Evolutionary conservation across 345 rosid genomes (phyloP), one percentile per base, ranked within the genome.

Genomic region (Gossypium turneri): DNA sequence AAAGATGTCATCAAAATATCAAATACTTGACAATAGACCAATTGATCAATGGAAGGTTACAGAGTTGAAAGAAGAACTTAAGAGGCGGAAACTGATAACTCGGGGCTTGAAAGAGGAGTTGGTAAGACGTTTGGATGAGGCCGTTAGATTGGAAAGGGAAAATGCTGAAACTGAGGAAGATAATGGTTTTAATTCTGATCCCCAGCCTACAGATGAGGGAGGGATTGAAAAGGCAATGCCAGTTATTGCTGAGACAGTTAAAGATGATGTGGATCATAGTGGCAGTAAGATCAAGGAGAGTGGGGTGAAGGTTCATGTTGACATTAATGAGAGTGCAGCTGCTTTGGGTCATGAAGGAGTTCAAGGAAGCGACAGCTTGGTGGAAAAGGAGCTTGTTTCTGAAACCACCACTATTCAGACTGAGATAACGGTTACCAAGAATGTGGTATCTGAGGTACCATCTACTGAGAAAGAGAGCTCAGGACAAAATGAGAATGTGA

Each of bases 41-140:
- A 88, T 96, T 80, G 97, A 93, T 75, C 91, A 93, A 79, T 90
- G 90, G 97, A 96, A 88, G 89, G 99, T 96, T 73, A 86, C 87
- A 0, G 98, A 92, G 84, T 80, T 96, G 81, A 96, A 89, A 77
- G 99, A 96, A 76, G 99, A 96, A 89, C 97, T 96, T 58, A 96
- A 86, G 77, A 86, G 79, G 81, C 80, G 99, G 69, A 90, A 81
- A 67, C 75, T 93, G 80, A 77, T 84, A 22, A 85, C 85, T 22
- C 86, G 79, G 76, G 99, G 99, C 67, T 85, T 93, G 87, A 96
- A 96, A 86, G 94, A 88, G 55, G 98, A 96, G 56, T 75, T 96
- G 88, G 83, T 96, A 58, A 93, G 57, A 82, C 92, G 96, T 19
- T 78, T 96, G 81, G 92, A 88, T 81, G 94, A 91, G 70, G 92